Evolutionary conservation across 1,284 basidiomycete genomes (phyloP), one percentile per base, ranked within the genome.

Genomic region (Cutaneotrichosporon sp.): DNA sequence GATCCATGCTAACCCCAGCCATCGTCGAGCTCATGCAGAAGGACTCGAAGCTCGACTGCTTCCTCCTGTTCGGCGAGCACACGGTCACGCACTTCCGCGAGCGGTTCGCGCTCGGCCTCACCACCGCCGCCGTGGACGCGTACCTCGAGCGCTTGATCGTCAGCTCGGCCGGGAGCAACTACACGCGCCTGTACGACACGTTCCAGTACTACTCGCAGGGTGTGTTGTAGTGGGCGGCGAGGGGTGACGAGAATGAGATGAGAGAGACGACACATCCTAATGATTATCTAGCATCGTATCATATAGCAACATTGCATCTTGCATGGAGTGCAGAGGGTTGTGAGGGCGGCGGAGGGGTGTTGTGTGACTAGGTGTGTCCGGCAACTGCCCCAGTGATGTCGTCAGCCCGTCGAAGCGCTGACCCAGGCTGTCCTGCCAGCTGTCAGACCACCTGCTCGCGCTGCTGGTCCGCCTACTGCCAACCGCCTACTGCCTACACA

Each of bases 1-100:
- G 22, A 24, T 11, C 14, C 27, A 9, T 4, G 18, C 55, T 57
- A 29, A 57, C 55, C 10, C 22, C 33, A 57, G 55, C 92, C 53
- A 84, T 98, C 68, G 93, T 98, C 38, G 95, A 98, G 75, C 82
- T 97, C 51, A 97, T 97, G 95, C 92, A 95, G 79, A 94, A 92
- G 83, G 95, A 98, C 76, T 97, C 93, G 0, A 86, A 87, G 51
- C 83, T 99, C 53, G 94, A 95, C 20, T 99, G 97, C 78, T 99
- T 99, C 75, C 84, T 86, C 38, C 85, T 92, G 14, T 89, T 91
- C 55, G 95, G 94, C 43, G 93, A 95, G 62, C 88, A 95, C 74
- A 98, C 95, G 13, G 89, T 92, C 5, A 84, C 83, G 65, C 88
- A 89, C 74, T 84, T 99, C 56, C 86, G 93, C 56, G 95, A 99